These are phyloP conservation scores for Hyphopichia buzzinii DNA, from an alignment of 1,139 yeast species.

Conservation along the genomic window DNA sequence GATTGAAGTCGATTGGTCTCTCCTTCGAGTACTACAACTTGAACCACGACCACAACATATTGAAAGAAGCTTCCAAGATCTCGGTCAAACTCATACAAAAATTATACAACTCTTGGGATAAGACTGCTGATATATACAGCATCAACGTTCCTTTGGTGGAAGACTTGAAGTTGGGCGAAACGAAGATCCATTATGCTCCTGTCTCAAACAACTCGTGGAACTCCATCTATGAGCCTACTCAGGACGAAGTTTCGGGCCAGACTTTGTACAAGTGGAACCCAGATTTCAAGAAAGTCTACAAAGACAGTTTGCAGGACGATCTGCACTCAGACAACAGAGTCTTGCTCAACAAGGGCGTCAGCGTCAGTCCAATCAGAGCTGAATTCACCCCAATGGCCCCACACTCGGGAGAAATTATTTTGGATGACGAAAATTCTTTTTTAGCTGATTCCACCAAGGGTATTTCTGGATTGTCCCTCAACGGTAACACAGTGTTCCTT, in stretches of 20 bases:
- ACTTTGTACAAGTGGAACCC: slow-evolving; percentile 75
- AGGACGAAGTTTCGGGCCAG: slow-evolving; percentile 24
- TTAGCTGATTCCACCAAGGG: slow-evolving; percentile 1
- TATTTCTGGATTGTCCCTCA: not conserved
- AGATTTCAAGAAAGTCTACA: slow-evolving; percentile 67
- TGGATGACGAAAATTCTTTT: slow-evolving; percentile 20
- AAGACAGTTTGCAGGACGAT: slow-evolving; percentile 52
- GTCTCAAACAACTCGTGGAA: slow-evolving; percentile 79
- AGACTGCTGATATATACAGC: slow-evolving; percentile 68
- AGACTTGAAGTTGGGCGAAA: slow-evolving; percentile 44
- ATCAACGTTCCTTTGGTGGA: slow-evolving; percentile 75
- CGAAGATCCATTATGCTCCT: slow-evolving; percentile 72
- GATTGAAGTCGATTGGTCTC: slow-evolving; percentile 71
- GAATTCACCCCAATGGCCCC: slow-evolving; percentile 58
- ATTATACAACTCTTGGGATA: slow-evolving; percentile 57
- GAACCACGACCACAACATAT: slow-evolving; percentile 50
- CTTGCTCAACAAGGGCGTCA: slow-evolving; percentile 47
- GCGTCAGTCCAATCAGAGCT: slow-evolving; percentile 85
- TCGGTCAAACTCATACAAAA: slow-evolving; percentile 62
- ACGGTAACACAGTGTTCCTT: slow-evolving; percentile 14
- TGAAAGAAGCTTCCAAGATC: slow-evolving; percentile 66
- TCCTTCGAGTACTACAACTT: slow-evolving; percentile 73
- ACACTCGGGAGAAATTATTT: slow-evolving; percentile 53
- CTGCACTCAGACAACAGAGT: slow-evolving; percentile 59
- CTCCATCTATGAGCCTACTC: slow-evolving; percentile 44